Base-by-base conservation (phyloP, 257 asterid genomes). In the Phtheirospermum japonicum region DNA sequence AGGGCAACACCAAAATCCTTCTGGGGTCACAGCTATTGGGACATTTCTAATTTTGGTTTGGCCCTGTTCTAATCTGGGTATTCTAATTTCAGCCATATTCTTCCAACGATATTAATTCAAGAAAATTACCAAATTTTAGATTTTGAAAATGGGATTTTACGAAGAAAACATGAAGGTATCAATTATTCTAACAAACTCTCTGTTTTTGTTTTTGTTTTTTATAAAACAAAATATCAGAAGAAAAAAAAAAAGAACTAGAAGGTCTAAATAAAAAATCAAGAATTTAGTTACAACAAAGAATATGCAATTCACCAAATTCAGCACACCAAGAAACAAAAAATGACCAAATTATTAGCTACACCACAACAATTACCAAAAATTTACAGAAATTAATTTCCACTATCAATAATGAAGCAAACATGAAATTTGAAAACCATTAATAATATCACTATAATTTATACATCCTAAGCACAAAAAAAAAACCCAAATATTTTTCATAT, bases 1-100 rank as follows among this genome's bases (percentile, higher is more conserved):
- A 32, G 99, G 99, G 64, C 99, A 92, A 76, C 99, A 92, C 99
- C 99, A 92, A 64, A 92, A 92, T 23, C 98, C 98, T 42, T 91
- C 98, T 26, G 96, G 96, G 33, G 98, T 91, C 8, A 91, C 98
- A 63, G 94, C 98, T 68, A 91, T 91, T 64, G 98, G 98, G 13
- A 91, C 98, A 66, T 66, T 85, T 53, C 73, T 85, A 37, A 92
- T 75, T 57, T 82, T 92, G 34, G 96, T 78, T 59, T 80, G 95
- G 50, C 85, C 83, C 36, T 82, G 88, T 30, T 88, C 98, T 79
- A 81, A 77, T 63, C 82, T 89, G 30, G 83, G 68, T 28, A 82
- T 63, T 55, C 85, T 82, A 74, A 80, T 79, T 66, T 85, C 97
- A 14, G 88, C 85, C 97, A 90, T 78, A 2, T 11, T 79, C 59